Conservation (phyloP, 768 basidiomycete species). For the Trametes cingulata region DNA sequence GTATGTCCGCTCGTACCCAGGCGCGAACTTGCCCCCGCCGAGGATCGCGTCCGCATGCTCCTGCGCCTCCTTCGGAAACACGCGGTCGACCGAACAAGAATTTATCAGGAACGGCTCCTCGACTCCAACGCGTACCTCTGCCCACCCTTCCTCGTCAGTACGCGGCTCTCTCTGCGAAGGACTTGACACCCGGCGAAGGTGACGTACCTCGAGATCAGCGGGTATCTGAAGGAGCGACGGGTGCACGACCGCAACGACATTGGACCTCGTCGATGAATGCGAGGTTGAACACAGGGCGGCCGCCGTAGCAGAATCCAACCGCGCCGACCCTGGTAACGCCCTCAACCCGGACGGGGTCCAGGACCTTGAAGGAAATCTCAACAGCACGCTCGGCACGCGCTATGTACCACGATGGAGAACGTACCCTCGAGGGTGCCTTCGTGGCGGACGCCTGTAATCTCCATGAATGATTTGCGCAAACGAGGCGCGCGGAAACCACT, state of each 20-base stretch:
- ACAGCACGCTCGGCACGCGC: slow-evolving; percentile 28
- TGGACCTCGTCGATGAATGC: slow-evolving; percentile 55
- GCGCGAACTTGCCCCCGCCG: slow-evolving; percentile 38
- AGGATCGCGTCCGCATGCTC: slow-evolving; percentile 39
- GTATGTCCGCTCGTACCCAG: slow-evolving; percentile 39
- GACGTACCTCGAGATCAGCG: slow-evolving; percentile 58
- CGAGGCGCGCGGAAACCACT: neutral
- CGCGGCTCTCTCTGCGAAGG: too few species aligned
- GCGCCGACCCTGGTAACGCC: slow-evolving; percentile 62
- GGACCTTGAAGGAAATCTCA: slow-evolving; percentile 55
- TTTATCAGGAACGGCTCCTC: slow-evolving; percentile 66
- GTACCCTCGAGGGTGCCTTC: slow-evolving; percentile 34
- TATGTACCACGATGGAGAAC: slow-evolving; percentile 13
- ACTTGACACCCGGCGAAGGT: neutral
- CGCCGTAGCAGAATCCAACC: slow-evolving; percentile 72
- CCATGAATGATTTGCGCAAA: neutral
- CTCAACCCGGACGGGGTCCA: slow-evolving; percentile 53
- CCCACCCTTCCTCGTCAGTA: neutral
- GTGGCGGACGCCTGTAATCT: slow-evolving; percentile 34
- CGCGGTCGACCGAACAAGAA: slow-evolving; percentile 52
- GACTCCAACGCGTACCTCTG: slow-evolving; percentile 47
- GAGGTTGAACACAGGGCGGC: slow-evolving; percentile 60
- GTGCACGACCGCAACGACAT: slow-evolving; percentile 52
- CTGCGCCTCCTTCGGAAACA: slow-evolving; percentile 51
- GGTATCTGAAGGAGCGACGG: slow-evolving; percentile 61